A percentile compares a stretch with the other conserved stretches of the same genome.
Conservation (phyloP, 805 yeast genomes). For the Yamadazyma ubonensis region DNA sequence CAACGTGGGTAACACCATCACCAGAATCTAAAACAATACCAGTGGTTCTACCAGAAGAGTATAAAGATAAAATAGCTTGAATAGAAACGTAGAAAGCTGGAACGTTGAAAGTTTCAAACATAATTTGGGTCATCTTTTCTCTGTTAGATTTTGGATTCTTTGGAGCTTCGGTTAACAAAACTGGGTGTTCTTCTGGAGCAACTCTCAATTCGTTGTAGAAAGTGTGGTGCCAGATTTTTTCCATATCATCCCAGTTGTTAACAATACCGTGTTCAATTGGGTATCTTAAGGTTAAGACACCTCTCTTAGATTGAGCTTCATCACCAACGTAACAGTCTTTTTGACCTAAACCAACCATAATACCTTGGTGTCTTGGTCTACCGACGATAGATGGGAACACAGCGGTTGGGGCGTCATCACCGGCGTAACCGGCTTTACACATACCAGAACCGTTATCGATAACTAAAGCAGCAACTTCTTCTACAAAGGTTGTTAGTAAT, state of each 20-base stretch:
- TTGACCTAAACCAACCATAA: constrained; percentile 99
- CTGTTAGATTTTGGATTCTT: constrained; percentile 99
- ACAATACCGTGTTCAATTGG: constrained; percentile 99
- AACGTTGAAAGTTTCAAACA: constrained; percentile 98
- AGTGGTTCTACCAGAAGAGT: constrained; percentile 99
- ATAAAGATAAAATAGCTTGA: constrained; percentile 96
- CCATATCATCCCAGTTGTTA: constrained; percentile 99
- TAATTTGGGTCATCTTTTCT: constrained; percentile 99
- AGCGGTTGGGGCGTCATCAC: constrained; percentile 99
- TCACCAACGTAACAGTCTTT: constrained; percentile 99
- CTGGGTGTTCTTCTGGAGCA: constrained; percentile 99
- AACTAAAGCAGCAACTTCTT: constrained; percentile 64
- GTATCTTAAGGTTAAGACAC: constrained; percentile 97
- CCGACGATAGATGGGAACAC: constrained; percentile 99
- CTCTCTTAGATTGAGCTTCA: constrained; percentile 99
- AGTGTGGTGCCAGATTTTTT: constrained; percentile 99
- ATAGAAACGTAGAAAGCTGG: constrained; percentile 99
- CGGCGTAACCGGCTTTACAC: constrained; percentile 99
- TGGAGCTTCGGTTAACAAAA: constrained; percentile 98
- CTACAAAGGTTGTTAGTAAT: constrained; percentile 28
- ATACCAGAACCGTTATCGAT: constrained; percentile 99
- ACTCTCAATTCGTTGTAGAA: constrained; percentile 99
- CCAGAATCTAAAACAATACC: constrained; percentile 99
- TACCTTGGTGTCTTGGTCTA: constrained; percentile 99
- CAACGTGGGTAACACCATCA: constrained; percentile 99